Evolutionary conservation across 2,329 filamentous ascomycete species (phyloP), one percentile per base, ranked within the genome.

Genomic region (Paramyrothecium sp.): DNA sequence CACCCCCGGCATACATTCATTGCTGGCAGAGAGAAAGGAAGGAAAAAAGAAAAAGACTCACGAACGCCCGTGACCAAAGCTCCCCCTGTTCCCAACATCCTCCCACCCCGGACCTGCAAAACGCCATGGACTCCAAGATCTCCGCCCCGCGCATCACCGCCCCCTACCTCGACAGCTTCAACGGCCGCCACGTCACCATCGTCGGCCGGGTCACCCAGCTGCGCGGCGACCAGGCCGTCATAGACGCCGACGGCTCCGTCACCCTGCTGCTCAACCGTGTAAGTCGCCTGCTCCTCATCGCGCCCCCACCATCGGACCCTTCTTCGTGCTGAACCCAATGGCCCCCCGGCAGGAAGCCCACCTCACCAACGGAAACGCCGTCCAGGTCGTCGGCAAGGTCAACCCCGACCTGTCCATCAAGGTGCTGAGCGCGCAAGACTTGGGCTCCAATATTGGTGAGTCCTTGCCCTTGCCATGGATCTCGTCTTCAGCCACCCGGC

Each of bases 191-290:
- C 60, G 90, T 98, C 61, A 92, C 92, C 66, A 81, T 98, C 56
- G 82, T 96, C 5, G 95, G 95, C 67, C 92, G 89, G 67, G 92
- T 98, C 51, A 84, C 85, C 3, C 88, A 95, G 67, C 81, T 98
- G 22, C 88, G 88, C 54, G 93, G 93, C 63, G 90, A 95, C 54
- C 83, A 85, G 53, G 94, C 92, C 0, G 86, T 87, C 7, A 83
- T 98, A 30, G 92, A 97, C 57, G 89, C 91, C 7, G 89, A 87
- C 23, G 94, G 94, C 0, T 83, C 86, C 21, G 84, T 97, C 23
- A 90, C 87, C 1, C 80, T 92, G 2, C 77, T 89, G 19, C 73
- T 98, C 63, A 92, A 91, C 70, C 81, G 88, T 53, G 90, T 92
- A 77, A 59, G 82, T 63, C 51, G 5, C 19, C 33, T 38, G 33